Percentiles rank a stretch among this genome's conserved stretches.
phyloP scores from a whole-genome alignment of 768 basidiomycete species.

The Phaeotremella fagi region DNA sequence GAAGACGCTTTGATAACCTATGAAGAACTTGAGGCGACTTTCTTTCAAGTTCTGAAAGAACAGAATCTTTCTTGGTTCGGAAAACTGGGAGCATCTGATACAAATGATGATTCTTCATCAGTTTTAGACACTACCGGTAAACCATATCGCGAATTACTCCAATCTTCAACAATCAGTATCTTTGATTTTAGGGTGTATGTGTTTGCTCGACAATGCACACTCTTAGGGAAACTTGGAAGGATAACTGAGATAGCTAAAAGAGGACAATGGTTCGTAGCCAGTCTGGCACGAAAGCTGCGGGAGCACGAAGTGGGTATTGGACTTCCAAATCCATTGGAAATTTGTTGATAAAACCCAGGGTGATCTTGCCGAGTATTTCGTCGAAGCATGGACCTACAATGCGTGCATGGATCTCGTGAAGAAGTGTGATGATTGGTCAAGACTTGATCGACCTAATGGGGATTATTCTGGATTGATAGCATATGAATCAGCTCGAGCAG shows the following conservation, averaged over 20 bases:
- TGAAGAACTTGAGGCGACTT: slow-evolving; percentile 82
- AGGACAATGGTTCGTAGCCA: slow-evolving; percentile 67
- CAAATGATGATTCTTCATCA: slow-evolving; percentile 72
- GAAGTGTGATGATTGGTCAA: slow-evolving; percentile 66
- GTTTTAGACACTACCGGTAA: slow-evolving; percentile 75
- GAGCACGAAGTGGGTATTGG: slow-evolving; percentile 72
- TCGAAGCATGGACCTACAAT: slow-evolving; percentile 91
- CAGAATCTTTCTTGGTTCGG: slow-evolving; percentile 79
- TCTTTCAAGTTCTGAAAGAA: slow-evolving; percentile 53
- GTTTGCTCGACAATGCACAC: slow-evolving; percentile 73
- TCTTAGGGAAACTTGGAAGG: slow-evolving; percentile 66
- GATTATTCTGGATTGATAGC: slow-evolving; percentile 53
- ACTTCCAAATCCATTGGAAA: no score
- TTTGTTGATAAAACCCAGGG: no score
- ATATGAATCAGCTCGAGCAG: slow-evolving; percentile 76
- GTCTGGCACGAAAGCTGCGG: slow-evolving; percentile 68
- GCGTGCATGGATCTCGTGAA: slow-evolving; percentile 78
- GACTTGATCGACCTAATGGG: slow-evolving; percentile 39
- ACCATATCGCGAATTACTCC: slow-evolving; percentile 80
- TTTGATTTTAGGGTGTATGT: slow-evolving; percentile 92
- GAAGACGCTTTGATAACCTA: slow-evolving; percentile 88
- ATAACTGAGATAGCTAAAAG: slow-evolving; percentile 68
- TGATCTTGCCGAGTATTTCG: slow-evolving; percentile 57
- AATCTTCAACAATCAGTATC: slow-evolving; percentile 81
- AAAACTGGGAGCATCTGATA: slow-evolving; percentile 64